Percentiles rank a stretch among this genome's conserved stretches.
phyloP scores from a whole-genome alignment of 805 yeast genomes.

The Candida schatavii region DNA sequence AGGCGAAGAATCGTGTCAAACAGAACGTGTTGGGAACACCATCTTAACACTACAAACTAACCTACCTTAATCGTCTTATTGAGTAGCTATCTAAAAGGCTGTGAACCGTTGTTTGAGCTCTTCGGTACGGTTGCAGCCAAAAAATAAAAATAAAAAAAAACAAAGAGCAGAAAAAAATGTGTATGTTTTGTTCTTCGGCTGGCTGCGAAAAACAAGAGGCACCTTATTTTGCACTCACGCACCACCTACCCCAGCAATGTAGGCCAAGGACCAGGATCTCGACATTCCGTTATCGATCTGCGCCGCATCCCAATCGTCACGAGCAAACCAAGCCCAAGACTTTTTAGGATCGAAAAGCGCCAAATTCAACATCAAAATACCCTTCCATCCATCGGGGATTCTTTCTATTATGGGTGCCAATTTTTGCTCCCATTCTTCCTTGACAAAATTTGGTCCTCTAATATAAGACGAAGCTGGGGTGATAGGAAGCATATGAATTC shows the following conservation, averaged over 20 bases:
- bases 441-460: constrained; percentile 51
- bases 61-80: no score
- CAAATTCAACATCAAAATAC: constrained; percentile 66
- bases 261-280: constrained; percentile 81
- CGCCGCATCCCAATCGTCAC: constrained; percentile 47
- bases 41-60: no score
- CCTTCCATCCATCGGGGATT: constrained; percentile 69
- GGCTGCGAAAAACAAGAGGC: no score
- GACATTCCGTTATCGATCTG: constrained; percentile 84
- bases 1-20: no score
- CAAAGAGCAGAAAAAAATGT: no score
- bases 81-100: no score
- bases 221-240: no score
- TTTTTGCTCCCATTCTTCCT: constrained; percentile 62
- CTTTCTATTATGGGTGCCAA: constrained; percentile 42
- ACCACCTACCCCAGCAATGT: constrained; percentile 54
- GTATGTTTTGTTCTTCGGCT: no score
- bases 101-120: no score
- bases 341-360: constrained; percentile 68
- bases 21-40: no score
- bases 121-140: no score
- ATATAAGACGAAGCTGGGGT: constrained; percentile 65
- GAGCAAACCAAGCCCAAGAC: constrained; percentile 44
- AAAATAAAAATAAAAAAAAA: no score
- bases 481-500: constrained; percentile 75